Evolutionary conservation across 2,329 filamentous ascomycete species (phyloP).

Genomic region (Metarhizium album): DNA sequence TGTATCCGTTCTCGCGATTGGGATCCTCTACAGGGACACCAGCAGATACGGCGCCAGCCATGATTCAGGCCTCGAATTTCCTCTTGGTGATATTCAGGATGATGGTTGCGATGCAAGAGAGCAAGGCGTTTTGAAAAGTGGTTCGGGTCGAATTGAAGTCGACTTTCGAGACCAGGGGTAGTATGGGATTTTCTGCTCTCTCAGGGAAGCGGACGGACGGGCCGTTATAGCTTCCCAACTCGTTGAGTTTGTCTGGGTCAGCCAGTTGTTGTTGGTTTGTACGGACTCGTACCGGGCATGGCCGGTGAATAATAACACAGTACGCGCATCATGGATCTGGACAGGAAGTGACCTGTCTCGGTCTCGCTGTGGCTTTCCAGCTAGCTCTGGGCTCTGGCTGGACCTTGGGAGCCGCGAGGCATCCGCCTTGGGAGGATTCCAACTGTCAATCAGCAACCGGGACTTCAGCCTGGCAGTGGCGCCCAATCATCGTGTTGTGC

Average conservation of each 20-base stretch:
- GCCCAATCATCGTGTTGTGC: not conserved
- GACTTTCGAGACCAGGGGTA: not conserved
- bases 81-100: not conserved
- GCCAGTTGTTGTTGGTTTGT: not conserved
- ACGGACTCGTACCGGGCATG: no score
- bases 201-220: not conserved
- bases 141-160: not conserved
- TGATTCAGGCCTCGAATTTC: not conserved
- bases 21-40: not conserved
- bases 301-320: not conserved
- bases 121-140: not conserved
- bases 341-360: not conserved
- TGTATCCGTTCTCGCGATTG: conserved; percentile 9
- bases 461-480: not conserved
- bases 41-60: not conserved
- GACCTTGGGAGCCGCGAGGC: not conserved
- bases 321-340: not conserved
- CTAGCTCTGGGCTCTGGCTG: not conserved
- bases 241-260: not conserved
- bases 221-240: not conserved
- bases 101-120: not conserved
- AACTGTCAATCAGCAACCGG: not conserved
- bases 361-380: not conserved
- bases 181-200: not conserved
- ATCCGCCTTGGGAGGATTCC: not conserved